Base-by-base conservation (phyloP, 2,329 filamentous ascomycete species). In the Paradendryphiella salina region DNA sequence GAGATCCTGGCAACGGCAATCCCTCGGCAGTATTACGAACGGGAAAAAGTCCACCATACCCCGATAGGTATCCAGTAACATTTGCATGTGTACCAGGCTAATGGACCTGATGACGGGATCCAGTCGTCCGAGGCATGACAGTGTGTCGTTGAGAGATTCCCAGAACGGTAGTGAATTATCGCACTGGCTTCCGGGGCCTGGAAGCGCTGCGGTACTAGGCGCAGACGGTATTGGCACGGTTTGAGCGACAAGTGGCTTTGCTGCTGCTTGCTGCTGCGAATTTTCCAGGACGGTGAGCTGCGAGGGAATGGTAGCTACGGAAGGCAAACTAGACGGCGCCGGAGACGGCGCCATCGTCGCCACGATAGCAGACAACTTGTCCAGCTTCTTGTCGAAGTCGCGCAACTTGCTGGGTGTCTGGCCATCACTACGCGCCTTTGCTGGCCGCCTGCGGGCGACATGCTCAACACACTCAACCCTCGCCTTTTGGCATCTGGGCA, bases 401-500 rank as follows among this genome's bases (percentile, higher is more conserved):
- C 65, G 64, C 46, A 66, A 49, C 40, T 62, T 63, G 52, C 53
- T 66, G 33, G 68, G 65, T 28, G 63, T 58, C 42, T 63, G 64
- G 37, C 55, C 56, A 31, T 65, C 62, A 18, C 52, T 54, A 52
- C 62, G 66, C 32, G 63, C 60, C 50, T 71, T 72, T 56, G 69
- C 65, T 59, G 67, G 69, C 31, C 69, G 55, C 37, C 69, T 61
- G 41, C 69, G 69, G 46, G 69, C 68, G 53, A 72, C 57, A 66
- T 72, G 69, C 47, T 72, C 67, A 51, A 71, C 61, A 52, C 69
- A 72, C 33, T 69, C 67, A 18, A 70, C 69, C 36, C 67, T 62
- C 37, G 69, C 69, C 57, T 70, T 71, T 53, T 70, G 66, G 41
- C 69, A 72, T 50, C 69, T 72, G 56, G 32, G 66, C 67, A 69